Percentiles rank a stretch among this genome's conserved stretches.
These are phyloP conservation scores for Blastomyces parvus DNA, from an alignment of 2,329 filamentous ascomycete genomes.

Conservation along the genomic window DNA sequence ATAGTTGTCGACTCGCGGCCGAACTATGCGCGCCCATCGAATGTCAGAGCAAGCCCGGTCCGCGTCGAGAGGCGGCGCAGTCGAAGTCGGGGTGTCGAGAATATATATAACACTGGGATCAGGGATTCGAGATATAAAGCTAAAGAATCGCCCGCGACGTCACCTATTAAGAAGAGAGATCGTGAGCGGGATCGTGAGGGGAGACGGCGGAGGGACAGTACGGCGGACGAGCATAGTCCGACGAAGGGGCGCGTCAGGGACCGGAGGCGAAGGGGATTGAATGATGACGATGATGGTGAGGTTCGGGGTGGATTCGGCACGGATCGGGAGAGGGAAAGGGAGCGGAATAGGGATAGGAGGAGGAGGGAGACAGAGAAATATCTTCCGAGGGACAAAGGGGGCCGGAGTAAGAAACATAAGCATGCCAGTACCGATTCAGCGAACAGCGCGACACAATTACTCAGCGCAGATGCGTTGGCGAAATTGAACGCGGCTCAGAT, in stretches of 20 bases:
- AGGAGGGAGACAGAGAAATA: slow-evolving; percentile 16
- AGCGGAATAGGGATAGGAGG: slow-evolving; percentile 13
- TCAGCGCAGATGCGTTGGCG: slow-evolving; percentile 51
- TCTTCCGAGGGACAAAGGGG: background rate
- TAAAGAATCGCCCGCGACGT: slow-evolving; percentile 30
- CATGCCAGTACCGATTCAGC: slow-evolving; percentile 35
- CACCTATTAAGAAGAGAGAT: slow-evolving; percentile 29
- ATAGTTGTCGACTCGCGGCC: slow-evolving; percentile 24
- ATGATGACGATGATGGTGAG: slow-evolving; percentile 16
- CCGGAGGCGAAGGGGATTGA: slow-evolving; percentile 18
- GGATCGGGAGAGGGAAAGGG: slow-evolving; percentile 19
- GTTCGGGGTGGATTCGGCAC: slow-evolving; percentile 8
- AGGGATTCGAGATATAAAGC: slow-evolving; percentile 24
- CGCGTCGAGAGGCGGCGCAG: slow-evolving; percentile 9
- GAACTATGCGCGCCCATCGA: slow-evolving; percentile 23
- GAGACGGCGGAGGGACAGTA: slow-evolving; percentile 21
- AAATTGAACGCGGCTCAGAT: slow-evolving; percentile 56
- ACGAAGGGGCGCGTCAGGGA: slow-evolving; percentile 15
- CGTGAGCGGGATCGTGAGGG: slow-evolving; percentile 28
- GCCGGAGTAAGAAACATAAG: slow-evolving; percentile 22
- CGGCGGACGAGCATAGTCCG: slow-evolving; percentile 25
- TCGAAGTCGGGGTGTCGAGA: slow-evolving; percentile 13
- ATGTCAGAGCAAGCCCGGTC: slow-evolving; percentile 17
- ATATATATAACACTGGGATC: slow-evolving; percentile 10
- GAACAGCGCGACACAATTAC: slow-evolving; percentile 34